These are phyloP conservation scores for Protostelium mycophagum DNA, from an alignment of 78 protist genomes.

Conservation along the genomic window DNA sequence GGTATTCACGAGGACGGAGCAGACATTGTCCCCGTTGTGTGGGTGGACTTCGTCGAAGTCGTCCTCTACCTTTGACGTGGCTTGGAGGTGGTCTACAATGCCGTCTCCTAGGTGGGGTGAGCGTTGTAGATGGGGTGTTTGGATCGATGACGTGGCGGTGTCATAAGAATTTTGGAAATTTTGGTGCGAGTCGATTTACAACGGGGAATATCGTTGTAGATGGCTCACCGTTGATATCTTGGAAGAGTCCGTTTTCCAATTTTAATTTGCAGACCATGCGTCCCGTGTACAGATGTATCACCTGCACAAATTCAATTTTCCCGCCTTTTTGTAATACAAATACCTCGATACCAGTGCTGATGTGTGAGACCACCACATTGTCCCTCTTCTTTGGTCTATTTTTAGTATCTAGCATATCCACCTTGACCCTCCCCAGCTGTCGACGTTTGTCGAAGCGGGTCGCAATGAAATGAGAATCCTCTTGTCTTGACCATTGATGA, in stretches of 20 bases:
- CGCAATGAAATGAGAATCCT: not conserved
- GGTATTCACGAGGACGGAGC: not conserved
- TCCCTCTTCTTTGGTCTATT: not conserved
- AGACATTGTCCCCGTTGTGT: not conserved
- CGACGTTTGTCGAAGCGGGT: not conserved
- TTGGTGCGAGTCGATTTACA: not conserved
- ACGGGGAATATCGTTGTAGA: not conserved
- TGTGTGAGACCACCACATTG: not conserved
- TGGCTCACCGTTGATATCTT: not conserved
- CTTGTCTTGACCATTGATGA: slow-evolving; percentile 16
- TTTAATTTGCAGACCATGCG: not conserved
- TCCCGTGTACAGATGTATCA: not conserved
- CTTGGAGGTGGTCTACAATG: not conserved
- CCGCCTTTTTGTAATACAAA: not conserved
- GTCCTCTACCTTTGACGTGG: not conserved
- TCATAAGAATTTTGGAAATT: too few species aligned
- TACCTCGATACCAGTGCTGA: not conserved
- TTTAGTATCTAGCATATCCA: not conserved
- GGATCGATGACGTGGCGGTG: not conserved
- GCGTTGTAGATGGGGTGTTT: not conserved
- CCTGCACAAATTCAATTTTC: not conserved
- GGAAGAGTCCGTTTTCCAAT: not conserved
- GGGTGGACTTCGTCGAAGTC: not conserved
- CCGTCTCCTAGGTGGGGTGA: not conserved
- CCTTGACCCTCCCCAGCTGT: not conserved